Percentiles rank a stretch among this genome's conserved stretches.
These are phyloP conservation scores for Rostrohypoxylon terebratum DNA, from an alignment of 495 filamentous ascomycete genomes.

Conservation along the genomic window DNA sequence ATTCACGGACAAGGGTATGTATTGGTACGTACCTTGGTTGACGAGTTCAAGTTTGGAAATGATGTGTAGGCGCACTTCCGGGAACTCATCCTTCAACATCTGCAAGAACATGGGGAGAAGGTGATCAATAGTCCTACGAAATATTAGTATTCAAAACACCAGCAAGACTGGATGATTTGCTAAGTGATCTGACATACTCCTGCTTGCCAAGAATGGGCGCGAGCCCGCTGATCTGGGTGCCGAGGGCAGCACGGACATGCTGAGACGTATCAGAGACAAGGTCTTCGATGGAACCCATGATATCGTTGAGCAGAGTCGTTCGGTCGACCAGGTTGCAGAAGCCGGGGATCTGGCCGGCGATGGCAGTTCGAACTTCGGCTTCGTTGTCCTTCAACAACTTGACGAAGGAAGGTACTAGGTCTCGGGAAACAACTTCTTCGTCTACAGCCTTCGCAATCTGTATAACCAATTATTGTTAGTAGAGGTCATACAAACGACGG, in stretches of 20 bases:
- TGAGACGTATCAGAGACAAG: constrained; percentile 95
- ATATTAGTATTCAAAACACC: constrained; percentile 23
- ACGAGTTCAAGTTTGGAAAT: constrained; percentile 98
- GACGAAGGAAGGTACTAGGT: constrained; percentile 96
- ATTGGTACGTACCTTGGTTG: constrained; percentile 78
- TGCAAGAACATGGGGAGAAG: constrained; percentile 98
- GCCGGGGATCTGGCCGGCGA: constrained; percentile 96
- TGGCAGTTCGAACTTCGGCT: constrained; percentile 96
- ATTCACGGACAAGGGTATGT: neutral
- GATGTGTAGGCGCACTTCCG: constrained; percentile 96
- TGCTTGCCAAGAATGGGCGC: constrained; percentile 98
- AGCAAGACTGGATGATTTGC: neutral
- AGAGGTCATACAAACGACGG: constrained; percentile 3
- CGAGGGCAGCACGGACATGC: constrained; percentile 94
- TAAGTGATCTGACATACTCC: constrained; percentile 71
- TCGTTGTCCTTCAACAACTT: constrained; percentile 97
- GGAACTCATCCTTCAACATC: constrained; percentile 99
- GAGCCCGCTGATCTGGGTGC: constrained; percentile 96
- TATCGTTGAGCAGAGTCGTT: constrained; percentile 90
- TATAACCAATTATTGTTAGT: constrained; percentile 29
- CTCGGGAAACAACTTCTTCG: constrained; percentile 92
- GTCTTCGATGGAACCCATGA: constrained; percentile 96
- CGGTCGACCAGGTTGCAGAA: constrained; percentile 91
- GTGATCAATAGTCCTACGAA: constrained; percentile 85
- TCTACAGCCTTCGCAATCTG: constrained; percentile 98